Evolutionary conservation across 306 rosid genomes (phyloP).

Genomic region (Cicer judaicum): DNA sequence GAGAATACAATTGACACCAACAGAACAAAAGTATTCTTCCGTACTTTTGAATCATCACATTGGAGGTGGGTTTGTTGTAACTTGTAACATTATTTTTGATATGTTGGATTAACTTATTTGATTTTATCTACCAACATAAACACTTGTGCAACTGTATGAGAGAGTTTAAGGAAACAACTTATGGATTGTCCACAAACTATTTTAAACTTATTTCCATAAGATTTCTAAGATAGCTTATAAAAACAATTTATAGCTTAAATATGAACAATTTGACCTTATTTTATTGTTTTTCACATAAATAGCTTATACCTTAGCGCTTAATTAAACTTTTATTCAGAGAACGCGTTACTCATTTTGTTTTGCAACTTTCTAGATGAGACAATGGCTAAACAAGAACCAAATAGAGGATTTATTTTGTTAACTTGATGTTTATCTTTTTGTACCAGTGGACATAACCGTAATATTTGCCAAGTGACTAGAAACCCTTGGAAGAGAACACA

Average conservation of each 20-base stretch:
- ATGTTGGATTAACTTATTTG: too few species aligned
- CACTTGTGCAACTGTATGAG: too few species aligned
- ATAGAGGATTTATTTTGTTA: neutral
- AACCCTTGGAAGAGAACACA: constrained; percentile 64
- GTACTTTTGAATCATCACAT: constrained; percentile 89
- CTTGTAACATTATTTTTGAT: neutral
- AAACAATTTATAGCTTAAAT: too few species aligned
- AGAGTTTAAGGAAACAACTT: too few species aligned
- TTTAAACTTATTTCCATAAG: too few species aligned
- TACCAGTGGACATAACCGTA: constrained; percentile 63
- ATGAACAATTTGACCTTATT: too few species aligned
- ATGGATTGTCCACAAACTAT: too few species aligned
- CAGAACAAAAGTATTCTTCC: constrained; percentile 77
- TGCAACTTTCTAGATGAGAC: constrained; percentile 1
- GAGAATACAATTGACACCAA: constrained; percentile 62
- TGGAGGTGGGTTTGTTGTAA: constrained; percentile 60
- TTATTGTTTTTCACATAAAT: too few species aligned
- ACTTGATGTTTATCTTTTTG: constrained; percentile 41
- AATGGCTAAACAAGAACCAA: constrained; percentile 25
- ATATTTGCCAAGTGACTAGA: constrained; percentile 67
- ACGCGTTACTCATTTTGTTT: neutral
- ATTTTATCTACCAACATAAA: too few species aligned
- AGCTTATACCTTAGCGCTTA: too few species aligned
- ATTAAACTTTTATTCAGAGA: too few species aligned
- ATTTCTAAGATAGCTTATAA: too few species aligned